phyloP scores from a whole-genome alignment of 352 stramenopile genomes.

The Phytophthora agathidicida region DNA sequence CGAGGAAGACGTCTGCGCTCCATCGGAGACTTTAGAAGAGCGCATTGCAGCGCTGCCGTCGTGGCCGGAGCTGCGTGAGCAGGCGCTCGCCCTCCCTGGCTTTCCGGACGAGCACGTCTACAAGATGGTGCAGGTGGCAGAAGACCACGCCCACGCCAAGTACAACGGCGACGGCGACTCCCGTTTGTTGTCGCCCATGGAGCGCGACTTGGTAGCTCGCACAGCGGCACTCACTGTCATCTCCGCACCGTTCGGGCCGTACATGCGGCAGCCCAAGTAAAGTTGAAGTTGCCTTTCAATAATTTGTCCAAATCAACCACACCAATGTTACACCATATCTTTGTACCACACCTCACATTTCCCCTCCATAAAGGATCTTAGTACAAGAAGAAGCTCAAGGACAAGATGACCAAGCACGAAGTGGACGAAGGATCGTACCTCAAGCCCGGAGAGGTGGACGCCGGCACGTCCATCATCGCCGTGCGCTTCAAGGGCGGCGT shows the following conservation, averaged over 20 bases:
- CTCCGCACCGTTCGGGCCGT: constrained; percentile 23
- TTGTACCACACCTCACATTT: constrained; percentile 7
- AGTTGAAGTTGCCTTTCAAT: constrained; percentile 18
- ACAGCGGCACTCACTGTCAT: constrained; percentile 48
- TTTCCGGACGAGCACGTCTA: constrained; percentile 68
- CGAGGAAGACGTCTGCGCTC: constrained; percentile 33
- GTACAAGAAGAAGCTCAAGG: constrained; percentile 17
- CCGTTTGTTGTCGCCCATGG: constrained; percentile 28
- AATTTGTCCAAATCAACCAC: constrained; percentile 1
- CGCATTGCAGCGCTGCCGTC: constrained; percentile 32
- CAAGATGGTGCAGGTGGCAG: constrained; percentile 68
- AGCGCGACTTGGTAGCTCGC: constrained; percentile 53
- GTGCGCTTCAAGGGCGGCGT: constrained; percentile 96
- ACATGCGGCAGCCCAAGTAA: constrained; percentile 11
- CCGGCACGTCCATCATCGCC: constrained; percentile 98
- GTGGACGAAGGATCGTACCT: constrained; percentile 74
- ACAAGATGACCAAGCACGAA: constrained; percentile 49
- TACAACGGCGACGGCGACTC: constrained; percentile 17
- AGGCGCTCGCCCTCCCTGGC: constrained; percentile 35
- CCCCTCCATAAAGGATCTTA: constrained; percentile 5
- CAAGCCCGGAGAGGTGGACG: constrained; percentile 93
- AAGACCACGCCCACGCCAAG: constrained; percentile 28
- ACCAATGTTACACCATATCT: constrained; percentile 12
- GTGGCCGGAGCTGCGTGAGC: constrained; percentile 49
- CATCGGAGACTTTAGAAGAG: constrained; percentile 4